A percentile compares a stretch with the other conserved stretches of the same genome.
Conservation (phyloP, 805 yeast genomes). For the Candida pseudofarinosa region DNA sequence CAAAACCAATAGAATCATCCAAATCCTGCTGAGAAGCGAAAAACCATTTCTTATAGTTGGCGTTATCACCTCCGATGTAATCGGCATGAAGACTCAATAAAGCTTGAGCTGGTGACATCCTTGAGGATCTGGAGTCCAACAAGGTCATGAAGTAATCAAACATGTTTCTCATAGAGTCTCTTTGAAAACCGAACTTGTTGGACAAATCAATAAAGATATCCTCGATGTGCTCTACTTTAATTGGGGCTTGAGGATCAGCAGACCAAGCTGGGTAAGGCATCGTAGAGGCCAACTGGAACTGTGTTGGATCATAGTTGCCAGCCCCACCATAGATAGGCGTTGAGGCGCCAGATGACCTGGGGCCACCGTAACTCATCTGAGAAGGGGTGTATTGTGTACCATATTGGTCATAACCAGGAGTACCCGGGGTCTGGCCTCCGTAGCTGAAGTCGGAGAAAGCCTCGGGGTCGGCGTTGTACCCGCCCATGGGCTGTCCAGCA, state of each 20-base stretch:
- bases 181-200: conserved; percentile 83
- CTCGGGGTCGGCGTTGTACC: conserved; percentile 49
- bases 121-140: conserved; percentile 76
- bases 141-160: conserved; percentile 84
- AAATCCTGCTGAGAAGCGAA: conserved; percentile 85
- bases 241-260: conserved; percentile 87
- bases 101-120: conserved; percentile 90
- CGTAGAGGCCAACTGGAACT: conserved; percentile 65
- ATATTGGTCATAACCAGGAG: conserved; percentile 64
- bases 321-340: conserved; percentile 83
- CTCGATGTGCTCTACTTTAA: conserved; percentile 78
- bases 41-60: conserved; percentile 84
- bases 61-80: conserved; percentile 82
- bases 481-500: conserved; percentile 20
- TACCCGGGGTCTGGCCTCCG: conserved; percentile 50
- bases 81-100: conserved; percentile 79
- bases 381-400: conserved; percentile 79
- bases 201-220: conserved; percentile 81
- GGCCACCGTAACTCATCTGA: conserved; percentile 81
- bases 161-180: conserved; percentile 90
- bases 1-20: conserved; percentile 80
- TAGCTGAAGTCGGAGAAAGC: conserved; percentile 66
- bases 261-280: conserved; percentile 99
- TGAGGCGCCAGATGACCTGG: conserved; percentile 87
- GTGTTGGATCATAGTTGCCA: conserved; percentile 54